phyloP scores from a whole-genome alignment of 2,329 filamentous ascomycete genomes.

The Sordariomycetes sp. region DNA sequence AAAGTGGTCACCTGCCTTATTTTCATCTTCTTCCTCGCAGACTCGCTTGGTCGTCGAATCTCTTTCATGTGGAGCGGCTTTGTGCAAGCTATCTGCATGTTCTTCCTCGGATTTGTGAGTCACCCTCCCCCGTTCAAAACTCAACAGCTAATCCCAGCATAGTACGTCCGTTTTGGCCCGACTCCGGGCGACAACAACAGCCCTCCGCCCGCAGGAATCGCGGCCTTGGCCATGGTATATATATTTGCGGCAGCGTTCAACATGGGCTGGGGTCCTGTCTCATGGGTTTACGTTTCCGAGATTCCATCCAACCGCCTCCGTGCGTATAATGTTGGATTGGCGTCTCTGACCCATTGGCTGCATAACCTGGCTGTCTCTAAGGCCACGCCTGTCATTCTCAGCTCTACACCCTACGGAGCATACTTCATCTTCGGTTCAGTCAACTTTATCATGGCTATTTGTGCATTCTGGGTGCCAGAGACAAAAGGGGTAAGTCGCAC shows the following conservation, averaged over 20 bases:
- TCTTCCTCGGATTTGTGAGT: constrained; percentile 45
- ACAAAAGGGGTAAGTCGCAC: constrained; percentile 45
- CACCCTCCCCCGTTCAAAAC: background rate
- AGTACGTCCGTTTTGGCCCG: constrained; percentile 42
- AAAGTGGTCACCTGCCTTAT: constrained; percentile 52
- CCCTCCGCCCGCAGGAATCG: constrained; percentile 37
- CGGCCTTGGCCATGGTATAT: constrained; percentile 51
- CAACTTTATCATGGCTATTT: constrained; percentile 47
- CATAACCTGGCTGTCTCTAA: constrained; percentile 57
- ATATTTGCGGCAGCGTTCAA: constrained; percentile 55
- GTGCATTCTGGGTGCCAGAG: constrained; percentile 37
- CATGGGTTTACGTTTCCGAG: constrained; percentile 43
- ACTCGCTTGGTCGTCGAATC: constrained; percentile 52
- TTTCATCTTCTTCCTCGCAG: constrained; percentile 55
- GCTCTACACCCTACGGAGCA: constrained; percentile 28
- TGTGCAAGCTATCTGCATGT: constrained; percentile 32
- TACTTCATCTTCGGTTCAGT: constrained; percentile 52
- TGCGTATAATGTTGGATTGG: constrained; percentile 50
- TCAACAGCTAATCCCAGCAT: background rate
- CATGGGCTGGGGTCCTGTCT: constrained; percentile 52
- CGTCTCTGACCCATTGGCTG: constrained; percentile 53
- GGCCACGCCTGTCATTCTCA: constrained; percentile 52
- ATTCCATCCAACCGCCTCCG: constrained; percentile 52
- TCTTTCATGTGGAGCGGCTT: constrained; percentile 15
- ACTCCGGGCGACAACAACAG: constrained; percentile 20